Evolutionary conservation across 2,329 filamentous ascomycete species (phyloP), one percentile per base, ranked within the genome.

Genomic region (Fusarium transvaalense): DNA sequence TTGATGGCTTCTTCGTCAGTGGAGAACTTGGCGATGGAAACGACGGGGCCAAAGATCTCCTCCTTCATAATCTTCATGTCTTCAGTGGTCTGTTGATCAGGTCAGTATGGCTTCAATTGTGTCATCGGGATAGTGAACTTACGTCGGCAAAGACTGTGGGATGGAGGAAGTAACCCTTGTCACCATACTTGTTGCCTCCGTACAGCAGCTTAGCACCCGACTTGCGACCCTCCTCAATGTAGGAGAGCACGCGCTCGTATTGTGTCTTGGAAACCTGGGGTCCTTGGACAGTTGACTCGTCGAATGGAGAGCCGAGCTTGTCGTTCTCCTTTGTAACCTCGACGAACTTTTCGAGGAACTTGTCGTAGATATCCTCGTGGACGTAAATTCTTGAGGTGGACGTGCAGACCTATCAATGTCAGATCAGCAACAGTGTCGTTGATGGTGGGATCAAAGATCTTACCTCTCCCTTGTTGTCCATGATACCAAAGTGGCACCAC

Each of bases 261-360:
- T 91, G 89, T 19, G 82, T 76, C 75, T 88, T 88, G 7, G 87
- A 88, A 54, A 90, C 85, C 73, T 91, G 89, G 0, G 89, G 89
- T 0, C 89, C 89, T 74, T 91, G 89, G 78, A 86, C 88, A 0
- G 88, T 90, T 17, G 82, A 80, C 56, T 88, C 84, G 12, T 83
- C 81, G 74, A 90, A 91, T 0, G 88, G 89, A 66, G 90, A 84
- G 45, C 89, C 89, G 17, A 91, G 82, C 37, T 86, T 83, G 61
- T 83, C 86, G 37, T 86, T 83, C 48, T 83, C 79, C 17, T 72
- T 71, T 43, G 83, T 80, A 21, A 89, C 82, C 5, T 64, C 54
- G 19, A 73, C 63, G 76, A 91, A 91, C 25, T 80, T 79, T 23
- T 82, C 78, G 39, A 91, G 76, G 74, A 92, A 92, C 42, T 85